Evolutionary conservation across 2,329 filamentous ascomycete species (phyloP).

Genomic region (Ophiostoma fasciatum): DNA sequence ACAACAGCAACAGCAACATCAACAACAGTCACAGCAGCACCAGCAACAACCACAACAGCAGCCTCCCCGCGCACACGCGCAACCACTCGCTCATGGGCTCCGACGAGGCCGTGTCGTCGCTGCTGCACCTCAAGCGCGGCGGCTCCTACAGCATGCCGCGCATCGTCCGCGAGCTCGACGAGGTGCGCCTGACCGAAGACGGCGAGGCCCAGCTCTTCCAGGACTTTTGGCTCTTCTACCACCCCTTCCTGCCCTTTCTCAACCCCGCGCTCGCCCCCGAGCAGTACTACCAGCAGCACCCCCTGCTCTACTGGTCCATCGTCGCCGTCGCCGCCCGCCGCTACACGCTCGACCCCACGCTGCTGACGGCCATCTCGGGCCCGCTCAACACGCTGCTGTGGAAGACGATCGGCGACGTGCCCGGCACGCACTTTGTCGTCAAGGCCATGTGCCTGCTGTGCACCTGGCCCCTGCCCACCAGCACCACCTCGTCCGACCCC

Average conservation of each 20-base stretch:
- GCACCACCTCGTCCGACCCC: conserved; percentile 63
- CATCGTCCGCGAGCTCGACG: conserved; percentile 46
- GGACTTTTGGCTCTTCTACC: conserved; percentile 63
- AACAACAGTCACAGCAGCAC: too few relatives aligned
- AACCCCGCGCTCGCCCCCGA: conserved; percentile 53
- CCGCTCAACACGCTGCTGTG: conserved; percentile 59
- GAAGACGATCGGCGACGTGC: conserved; percentile 62
- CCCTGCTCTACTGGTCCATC: conserved; percentile 75
- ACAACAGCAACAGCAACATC: conserved; percentile 33
- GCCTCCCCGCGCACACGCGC: conserved; percentile 42
- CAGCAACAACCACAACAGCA: too few relatives aligned
- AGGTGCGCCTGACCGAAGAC: conserved; percentile 48
- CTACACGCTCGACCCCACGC: conserved; percentile 45
- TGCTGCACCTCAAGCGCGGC: conserved; percentile 51
- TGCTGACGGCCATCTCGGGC: conserved; percentile 53
- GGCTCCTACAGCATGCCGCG: conserved; percentile 45
- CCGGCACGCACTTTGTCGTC: conserved; percentile 65
- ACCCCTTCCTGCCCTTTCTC: conserved; percentile 65
- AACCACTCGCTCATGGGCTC: conserved; percentile 52
- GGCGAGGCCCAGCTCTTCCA: conserved; percentile 50
- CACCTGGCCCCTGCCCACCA: conserved; percentile 73
- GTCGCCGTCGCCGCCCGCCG: conserved; percentile 61
- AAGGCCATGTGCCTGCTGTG: conserved; percentile 69
- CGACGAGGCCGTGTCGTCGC: conserved; percentile 52
- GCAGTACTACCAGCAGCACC: conserved; percentile 61